Base-by-base conservation (phyloP, 345 rosid species). In the Hirschfeldia incana region DNA sequence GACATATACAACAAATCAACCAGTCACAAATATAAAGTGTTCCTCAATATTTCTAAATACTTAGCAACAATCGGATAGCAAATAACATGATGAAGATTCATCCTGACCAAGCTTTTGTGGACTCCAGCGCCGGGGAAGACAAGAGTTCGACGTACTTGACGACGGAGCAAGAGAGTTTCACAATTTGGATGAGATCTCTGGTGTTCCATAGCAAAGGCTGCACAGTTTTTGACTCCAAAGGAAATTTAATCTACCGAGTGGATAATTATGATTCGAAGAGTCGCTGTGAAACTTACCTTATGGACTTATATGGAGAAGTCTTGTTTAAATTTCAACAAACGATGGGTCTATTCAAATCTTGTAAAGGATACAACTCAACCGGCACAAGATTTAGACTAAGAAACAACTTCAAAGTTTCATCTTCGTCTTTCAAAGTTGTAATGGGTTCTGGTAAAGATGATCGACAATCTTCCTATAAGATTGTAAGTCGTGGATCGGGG, bases 141-240 rank as follows among this genome's bases (percentile, higher is more conserved):
- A 46, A 67, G 26, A 2, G n/a, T 67, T 66, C 63, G 63, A 10
- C 6, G 55, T 85, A 84, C 72, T 58, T 84, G 42, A 82, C 87
- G 30, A 74, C 81, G 8, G 76, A 81, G 69, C 82, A 84, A 78
- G 86, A 82, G 79, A 83, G 81, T 36, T 87, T 87, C 78, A 90
- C 92, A 0, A 78, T 90, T 61, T 88, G 94, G 94, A 87, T 88
- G 92, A 90, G 85, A 29, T 90, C 92, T 62, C 68, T 88, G 0
- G 84, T 90, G 17, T 76, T 84, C 8, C 83, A 82, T 27, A 81
- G 85, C 53, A 87, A 83, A 73, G 92, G 89, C 2, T 88, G 91
- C 78, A 88, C 91, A 0, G 90, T 88, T 3, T 85, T 67, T 66
- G 90, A 86, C 67, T 82, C 90, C 0, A 77, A 69, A 55, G 92